Evolutionary conservation across 2,329 filamentous ascomycete species (phyloP).

Genomic region (Microdochium trichocladiopsis): DNA sequence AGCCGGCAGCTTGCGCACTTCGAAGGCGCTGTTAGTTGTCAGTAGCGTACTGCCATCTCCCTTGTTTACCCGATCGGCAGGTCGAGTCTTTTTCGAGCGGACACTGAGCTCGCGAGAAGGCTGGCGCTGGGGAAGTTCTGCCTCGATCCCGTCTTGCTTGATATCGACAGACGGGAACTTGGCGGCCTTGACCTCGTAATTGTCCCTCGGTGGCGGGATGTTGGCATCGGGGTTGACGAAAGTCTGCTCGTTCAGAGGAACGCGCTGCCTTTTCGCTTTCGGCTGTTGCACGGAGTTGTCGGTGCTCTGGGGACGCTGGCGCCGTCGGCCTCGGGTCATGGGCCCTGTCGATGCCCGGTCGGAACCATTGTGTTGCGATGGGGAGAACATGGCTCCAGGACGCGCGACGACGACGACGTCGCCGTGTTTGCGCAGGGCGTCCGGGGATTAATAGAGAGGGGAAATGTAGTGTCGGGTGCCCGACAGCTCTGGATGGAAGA

Average conservation of each 20-base stretch:
- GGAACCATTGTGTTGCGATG: constrained; percentile 42
- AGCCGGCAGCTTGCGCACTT: constrained; percentile 75
- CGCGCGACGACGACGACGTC: constrained; percentile 6
- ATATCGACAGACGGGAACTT: constrained; percentile 37
- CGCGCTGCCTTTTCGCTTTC: constrained; percentile 56
- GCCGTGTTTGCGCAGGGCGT: background rate
- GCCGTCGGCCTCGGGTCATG: constrained; percentile 52
- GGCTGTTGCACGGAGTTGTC: constrained; percentile 49
- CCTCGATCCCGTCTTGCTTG: constrained; percentile 41
- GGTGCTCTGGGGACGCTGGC: constrained; percentile 50
- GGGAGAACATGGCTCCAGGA: constrained; percentile 49
- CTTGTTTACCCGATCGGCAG: constrained; percentile 56
- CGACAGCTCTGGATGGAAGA: background rate
- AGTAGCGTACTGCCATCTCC: constrained; percentile 56
- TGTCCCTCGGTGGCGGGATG: constrained; percentile 32
- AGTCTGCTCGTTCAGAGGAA: constrained; percentile 50
- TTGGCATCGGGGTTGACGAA: constrained; percentile 41
- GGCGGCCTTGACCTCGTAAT: constrained; percentile 47
- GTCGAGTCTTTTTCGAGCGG: constrained; percentile 55
- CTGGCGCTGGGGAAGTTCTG: constrained; percentile 10
- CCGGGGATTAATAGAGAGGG: background rate
- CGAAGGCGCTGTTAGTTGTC: constrained; percentile 81
- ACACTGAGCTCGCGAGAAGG: constrained; percentile 45
- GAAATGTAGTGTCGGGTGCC: background rate
- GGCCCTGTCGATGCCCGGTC: constrained; percentile 27